phyloP scores from a whole-genome alignment of 306 rosid genomes.

The Dryas alaskensis region DNA sequence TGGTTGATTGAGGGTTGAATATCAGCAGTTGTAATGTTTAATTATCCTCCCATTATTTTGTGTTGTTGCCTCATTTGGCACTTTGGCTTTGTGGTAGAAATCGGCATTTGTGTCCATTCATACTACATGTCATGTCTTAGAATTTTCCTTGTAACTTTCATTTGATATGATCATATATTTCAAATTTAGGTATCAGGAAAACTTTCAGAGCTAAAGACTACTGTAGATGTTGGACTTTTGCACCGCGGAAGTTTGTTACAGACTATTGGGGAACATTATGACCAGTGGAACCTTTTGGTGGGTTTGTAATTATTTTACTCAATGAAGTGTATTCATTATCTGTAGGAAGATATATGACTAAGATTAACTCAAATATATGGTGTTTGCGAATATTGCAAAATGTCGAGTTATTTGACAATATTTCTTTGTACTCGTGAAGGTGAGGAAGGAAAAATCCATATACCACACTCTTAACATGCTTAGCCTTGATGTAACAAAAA shows the following conservation, averaged over 20 bases:
- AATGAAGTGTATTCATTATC: background rate
- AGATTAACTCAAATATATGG: background rate
- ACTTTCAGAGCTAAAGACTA: constrained; percentile 74
- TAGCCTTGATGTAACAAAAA: constrained; percentile 92
- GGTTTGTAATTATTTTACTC: constrained; percentile 22
- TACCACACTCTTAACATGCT: constrained; percentile 92
- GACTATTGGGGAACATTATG: constrained; percentile 66
- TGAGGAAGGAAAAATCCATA: constrained; percentile 86
- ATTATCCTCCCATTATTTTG: too few relatives aligned
- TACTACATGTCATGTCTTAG: background rate
- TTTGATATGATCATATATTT: constrained; percentile 8
- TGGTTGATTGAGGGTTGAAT: too few relatives aligned
- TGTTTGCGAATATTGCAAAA: constrained; percentile 21
- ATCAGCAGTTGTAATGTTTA: too few relatives aligned
- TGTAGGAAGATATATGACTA: background rate
- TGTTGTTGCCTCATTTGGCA: too few relatives aligned
- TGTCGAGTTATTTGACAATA: constrained; percentile 30
- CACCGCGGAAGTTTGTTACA: constrained; percentile 70
- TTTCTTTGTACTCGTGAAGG: constrained; percentile 54
- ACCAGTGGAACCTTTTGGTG: constrained; percentile 83
- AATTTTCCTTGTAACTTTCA: background rate
- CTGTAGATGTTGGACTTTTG: constrained; percentile 69
- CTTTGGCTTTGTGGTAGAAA: background rate
- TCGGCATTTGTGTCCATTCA: background rate
- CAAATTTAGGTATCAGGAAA: constrained; percentile 68